phyloP scores from a whole-genome alignment of 306 rosid species.

The Hippophae rhamnoides region DNA sequence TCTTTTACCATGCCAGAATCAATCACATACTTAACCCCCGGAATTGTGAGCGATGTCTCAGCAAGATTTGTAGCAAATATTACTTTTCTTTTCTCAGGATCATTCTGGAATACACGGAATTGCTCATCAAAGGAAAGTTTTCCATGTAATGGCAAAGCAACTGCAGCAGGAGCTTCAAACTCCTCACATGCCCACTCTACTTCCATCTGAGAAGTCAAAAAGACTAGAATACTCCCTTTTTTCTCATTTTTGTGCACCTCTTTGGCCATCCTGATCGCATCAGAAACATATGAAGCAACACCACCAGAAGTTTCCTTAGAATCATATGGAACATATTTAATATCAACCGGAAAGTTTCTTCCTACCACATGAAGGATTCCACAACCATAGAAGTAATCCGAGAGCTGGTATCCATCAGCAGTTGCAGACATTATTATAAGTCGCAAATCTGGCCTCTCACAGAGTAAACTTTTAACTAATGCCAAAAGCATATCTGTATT shows the following conservation, averaged over 20 bases:
- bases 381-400: conserved; percentile 63
- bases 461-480: conserved; percentile 52
- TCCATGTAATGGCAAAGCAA: conserved; percentile 75
- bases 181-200: conserved; percentile 92
- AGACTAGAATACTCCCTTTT: conserved; percentile 81
- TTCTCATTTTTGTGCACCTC: conserved; percentile 57
- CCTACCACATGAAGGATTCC: conserved; percentile 68
- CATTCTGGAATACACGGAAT: conserved; percentile 50
- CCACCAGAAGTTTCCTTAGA: conserved; percentile 24
- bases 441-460: conserved; percentile 46
- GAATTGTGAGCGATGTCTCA: conserved; percentile 91
- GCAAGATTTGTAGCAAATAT: conserved; percentile 92
- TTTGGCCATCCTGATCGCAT: conserved; percentile 57
- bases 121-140: conserved; percentile 78
- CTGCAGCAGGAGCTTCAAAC: conserved; percentile 48
- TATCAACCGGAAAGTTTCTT: conserved; percentile 79
- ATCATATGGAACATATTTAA: conserved; percentile 50
- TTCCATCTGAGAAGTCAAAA: conserved; percentile 90
- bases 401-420: conserved; percentile 66
- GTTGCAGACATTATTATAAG: conserved; percentile 97
- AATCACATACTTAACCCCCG: conserved; percentile 87
- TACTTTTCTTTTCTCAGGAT: conserved; percentile 67
- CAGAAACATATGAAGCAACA: conserved; percentile 49
- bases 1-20: conserved; percentile 85
- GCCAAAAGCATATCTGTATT: conserved; percentile 91